These are phyloP conservation scores for Ceratocystis huliohia DNA, from an alignment of 2,329 filamentous ascomycete species.

Conservation along the genomic window DNA sequence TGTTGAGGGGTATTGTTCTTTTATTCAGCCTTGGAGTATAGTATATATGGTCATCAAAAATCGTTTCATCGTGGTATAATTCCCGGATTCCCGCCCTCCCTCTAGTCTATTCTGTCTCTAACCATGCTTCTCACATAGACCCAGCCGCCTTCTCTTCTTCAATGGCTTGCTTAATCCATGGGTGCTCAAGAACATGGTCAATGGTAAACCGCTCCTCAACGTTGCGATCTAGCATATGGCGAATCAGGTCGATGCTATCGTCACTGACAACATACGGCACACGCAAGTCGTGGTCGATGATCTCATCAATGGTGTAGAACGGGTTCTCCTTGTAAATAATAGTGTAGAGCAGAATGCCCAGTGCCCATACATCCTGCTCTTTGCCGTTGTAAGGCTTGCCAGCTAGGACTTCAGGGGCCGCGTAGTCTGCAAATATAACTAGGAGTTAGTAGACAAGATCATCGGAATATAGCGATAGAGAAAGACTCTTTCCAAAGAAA, in stretches of 20 bases:
- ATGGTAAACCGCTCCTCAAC: slow-evolving; percentile 76
- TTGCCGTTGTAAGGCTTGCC: slow-evolving; percentile 87
- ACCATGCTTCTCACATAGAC: not conserved
- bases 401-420: slow-evolving; percentile 91
- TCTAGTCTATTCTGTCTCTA: not conserved
- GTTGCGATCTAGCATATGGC: slow-evolving; percentile 83
- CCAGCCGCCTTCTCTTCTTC: slow-evolving; percentile 15
- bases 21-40: not conserved
- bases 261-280: slow-evolving; percentile 83
- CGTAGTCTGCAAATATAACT: slow-evolving; percentile 57
- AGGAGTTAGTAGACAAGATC: not conserved
- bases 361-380: slow-evolving; percentile 95
- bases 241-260: slow-evolving; percentile 81
- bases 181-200: slow-evolving; percentile 71
- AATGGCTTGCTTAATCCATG: slow-evolving; percentile 49
- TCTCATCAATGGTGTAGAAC: slow-evolving; percentile 98
- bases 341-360: slow-evolving; percentile 93
- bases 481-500: not conserved
- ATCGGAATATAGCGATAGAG: not conserved
- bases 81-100: not conserved
- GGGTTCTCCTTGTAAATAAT: slow-evolving; percentile 99
- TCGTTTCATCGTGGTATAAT: slow-evolving; percentile 8
- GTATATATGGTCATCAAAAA: slow-evolving; percentile 6
- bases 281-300: slow-evolving; percentile 90
- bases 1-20: not conserved